A percentile compares a stretch with the other conserved stretches of the same genome.
Conservation (phyloP, 345 rosid species). For the Gossypium bickii region DNA sequence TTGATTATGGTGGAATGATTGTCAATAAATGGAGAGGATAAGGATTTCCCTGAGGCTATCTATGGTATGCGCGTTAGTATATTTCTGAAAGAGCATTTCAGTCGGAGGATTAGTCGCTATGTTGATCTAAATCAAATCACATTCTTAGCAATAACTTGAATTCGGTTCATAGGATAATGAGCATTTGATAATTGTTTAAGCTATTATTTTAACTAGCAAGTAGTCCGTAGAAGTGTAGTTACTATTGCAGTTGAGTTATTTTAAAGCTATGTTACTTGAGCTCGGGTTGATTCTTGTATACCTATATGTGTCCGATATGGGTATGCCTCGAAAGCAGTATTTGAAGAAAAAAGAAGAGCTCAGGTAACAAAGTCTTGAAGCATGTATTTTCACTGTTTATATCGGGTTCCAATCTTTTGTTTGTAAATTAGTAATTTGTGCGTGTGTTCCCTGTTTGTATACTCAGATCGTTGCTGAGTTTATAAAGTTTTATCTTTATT, state of each 20-base stretch:
- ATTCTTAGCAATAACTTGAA: background rate
- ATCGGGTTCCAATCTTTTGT: background rate
- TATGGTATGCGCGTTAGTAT: background rate
- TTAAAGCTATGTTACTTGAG: background rate
- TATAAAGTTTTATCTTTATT: conserved; percentile 7
- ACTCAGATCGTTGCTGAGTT: background rate
- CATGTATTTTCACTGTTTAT: background rate
- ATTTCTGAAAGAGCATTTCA: too few relatives aligned
- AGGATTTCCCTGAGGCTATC: background rate
- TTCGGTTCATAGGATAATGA: background rate
- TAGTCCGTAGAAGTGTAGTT: background rate
- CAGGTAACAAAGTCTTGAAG: background rate
- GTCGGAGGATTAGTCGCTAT: background rate
- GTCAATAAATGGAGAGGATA: background rate
- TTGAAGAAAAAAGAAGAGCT: background rate
- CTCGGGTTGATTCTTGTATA: background rate
- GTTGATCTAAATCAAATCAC: background rate
- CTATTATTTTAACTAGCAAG: background rate
- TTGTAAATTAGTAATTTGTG: background rate
- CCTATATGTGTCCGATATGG: background rate
- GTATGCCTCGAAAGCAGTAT: background rate
- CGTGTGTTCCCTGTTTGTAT: background rate
- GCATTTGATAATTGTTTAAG: background rate
- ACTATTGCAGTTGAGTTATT: background rate
- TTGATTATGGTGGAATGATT: background rate